Evolutionary conservation across 2,329 filamentous ascomycete species (phyloP), one percentile per base, ranked within the genome.

Genomic region (Epichloe gansuensis): DNA sequence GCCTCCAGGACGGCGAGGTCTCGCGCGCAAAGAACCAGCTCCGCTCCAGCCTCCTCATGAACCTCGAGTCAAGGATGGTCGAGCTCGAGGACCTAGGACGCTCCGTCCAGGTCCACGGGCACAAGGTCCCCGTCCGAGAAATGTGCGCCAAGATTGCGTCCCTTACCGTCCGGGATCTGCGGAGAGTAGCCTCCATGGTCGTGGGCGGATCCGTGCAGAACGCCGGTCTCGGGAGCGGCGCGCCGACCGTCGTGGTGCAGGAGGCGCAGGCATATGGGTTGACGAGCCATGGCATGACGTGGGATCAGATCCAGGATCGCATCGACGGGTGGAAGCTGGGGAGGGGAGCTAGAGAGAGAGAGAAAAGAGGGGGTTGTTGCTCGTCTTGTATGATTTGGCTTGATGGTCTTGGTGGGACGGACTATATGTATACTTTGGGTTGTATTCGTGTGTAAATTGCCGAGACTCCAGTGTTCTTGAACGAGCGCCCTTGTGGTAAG

Each of bases 21-120:
- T 82, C 83, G 64, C 84, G 93, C 48, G 93, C 93, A 17, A 98
- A 98, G 80, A 98, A 98, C 69, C 93, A 98, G 73, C 81, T 98
- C 15, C 82, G 91, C 43, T 91, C 85, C 13, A 87, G 82, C 53
- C 75, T 98, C 42, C 78, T 98, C 48, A 98, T 98, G 93, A 98
- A 98, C 71, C 81, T 98, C 31, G 93, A 98, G 73, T 90, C 83
- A 60, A 80, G 93, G 55, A 96, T 98, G 90, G 90, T 98, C 9
- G 93, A 97, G 72, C 79, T 98, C 6, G 93, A 98, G 70, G 93
- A 98, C 66, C 77, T 98, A 0, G 93, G 93, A 23, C 76, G 93
- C 57, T 91, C 96, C 67, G 89, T 98, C 11, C 93, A 97, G 73
- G 88, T 96, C n/a, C 91, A 97, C 65, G 93, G 91, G 23, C 81